Conservation (phyloP, 2,329 filamentous ascomycete genomes). For the Tolypocladium ophioglossoides region DNA sequence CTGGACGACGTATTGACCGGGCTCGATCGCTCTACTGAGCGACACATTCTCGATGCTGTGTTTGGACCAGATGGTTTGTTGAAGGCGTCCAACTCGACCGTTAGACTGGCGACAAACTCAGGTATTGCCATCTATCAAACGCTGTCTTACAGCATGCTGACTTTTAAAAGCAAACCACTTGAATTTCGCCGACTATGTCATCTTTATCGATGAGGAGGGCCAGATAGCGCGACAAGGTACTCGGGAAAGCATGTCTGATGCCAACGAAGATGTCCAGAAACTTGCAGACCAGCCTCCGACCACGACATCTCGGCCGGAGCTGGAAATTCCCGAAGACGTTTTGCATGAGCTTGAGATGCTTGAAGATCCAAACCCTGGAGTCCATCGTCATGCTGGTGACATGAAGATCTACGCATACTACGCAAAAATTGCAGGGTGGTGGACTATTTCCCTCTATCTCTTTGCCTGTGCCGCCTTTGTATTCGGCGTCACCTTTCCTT, state of each 20-base stretch:
- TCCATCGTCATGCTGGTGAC: constrained; percentile 7
- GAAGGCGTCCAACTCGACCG: constrained; percentile 9
- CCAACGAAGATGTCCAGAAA: constrained; percentile 2
- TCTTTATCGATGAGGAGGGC: constrained; percentile 12
- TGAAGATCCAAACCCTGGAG: constrained; percentile 5
- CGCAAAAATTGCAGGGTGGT: constrained; percentile 7
- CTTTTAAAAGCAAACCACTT: constrained; percentile 8
- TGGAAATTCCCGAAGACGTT: constrained; percentile 8
- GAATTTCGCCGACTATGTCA: constrained; percentile 12
- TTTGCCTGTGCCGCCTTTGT: constrained; percentile 8
- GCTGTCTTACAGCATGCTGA: background rate
- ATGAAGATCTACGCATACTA: constrained; percentile 9
- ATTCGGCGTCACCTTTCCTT: constrained; percentile 11
- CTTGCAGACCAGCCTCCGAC: constrained; percentile 1
- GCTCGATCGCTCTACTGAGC: constrained; percentile 25
- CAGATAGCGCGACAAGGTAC: constrained; percentile 11
- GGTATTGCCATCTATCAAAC: constrained; percentile 2
- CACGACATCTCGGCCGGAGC: background rate
- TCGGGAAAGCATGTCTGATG: constrained; percentile 4
- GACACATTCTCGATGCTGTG: constrained; percentile 22
- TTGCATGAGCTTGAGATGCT: constrained; percentile 7
- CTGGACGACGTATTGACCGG: constrained; percentile 23
- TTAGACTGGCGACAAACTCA: constrained; percentile 17
- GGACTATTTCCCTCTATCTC: constrained; percentile 7
- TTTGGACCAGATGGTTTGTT: constrained; percentile 22